phyloP scores from a whole-genome alignment of 139 green algal genomes.

The Picochlorum sp. region DNA sequence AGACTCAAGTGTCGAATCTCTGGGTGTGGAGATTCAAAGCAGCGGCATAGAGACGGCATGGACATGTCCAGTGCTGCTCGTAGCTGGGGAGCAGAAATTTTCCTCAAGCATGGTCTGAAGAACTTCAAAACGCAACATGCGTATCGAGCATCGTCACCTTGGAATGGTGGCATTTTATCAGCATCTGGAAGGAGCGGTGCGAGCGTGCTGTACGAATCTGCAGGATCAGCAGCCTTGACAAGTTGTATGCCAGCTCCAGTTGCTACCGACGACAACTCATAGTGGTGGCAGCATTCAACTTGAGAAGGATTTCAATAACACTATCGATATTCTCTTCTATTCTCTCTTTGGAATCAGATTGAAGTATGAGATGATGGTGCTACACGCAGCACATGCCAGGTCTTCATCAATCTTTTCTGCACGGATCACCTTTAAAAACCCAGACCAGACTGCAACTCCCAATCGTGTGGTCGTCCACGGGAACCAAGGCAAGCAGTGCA shows the following conservation, averaged over 20 bases:
- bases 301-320: neutral
- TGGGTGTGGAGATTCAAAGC: slow-evolving; percentile 38
- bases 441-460: too few species aligned
- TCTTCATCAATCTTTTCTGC: too few species aligned
- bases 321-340: neutral
- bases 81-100: slow-evolving; percentile 13
- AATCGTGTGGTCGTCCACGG: too few species aligned
- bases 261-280: neutral
- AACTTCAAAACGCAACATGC: neutral
- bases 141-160: neutral
- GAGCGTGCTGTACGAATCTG: neutral
- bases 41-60: slow-evolving; percentile 46
- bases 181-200: neutral
- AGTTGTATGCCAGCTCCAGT: slow-evolving; percentile 1
- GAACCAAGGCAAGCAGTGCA: too few species aligned
- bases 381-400: too few species aligned
- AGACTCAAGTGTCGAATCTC: slow-evolving; percentile 57
- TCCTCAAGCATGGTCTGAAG: neutral
- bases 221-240: neutral
- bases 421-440: too few species aligned
- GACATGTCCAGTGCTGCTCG: slow-evolving; percentile 21
- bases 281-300: neutral
- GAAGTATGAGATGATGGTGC: too few species aligned
- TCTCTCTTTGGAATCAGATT: too few species aligned
- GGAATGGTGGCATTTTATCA: slow-evolving; percentile 2